Conservation (phyloP, 179 eudicot genomes). For the Beta corolliflora region DNA sequence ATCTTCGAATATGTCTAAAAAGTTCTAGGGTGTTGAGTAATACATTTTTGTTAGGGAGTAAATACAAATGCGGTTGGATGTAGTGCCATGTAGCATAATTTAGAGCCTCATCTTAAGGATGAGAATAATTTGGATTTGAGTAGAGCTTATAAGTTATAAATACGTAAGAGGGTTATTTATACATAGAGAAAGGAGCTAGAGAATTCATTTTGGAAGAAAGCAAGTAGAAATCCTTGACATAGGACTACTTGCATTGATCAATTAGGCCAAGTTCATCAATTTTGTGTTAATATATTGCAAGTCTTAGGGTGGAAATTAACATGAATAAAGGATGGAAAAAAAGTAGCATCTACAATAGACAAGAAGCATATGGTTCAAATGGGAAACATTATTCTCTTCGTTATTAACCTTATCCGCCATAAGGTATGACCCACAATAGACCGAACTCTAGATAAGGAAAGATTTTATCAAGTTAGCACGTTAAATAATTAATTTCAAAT, state of each 20-base stretch:
- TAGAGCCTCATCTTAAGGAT: background rate
- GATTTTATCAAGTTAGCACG: too few relatives aligned
- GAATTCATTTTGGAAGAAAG: background rate
- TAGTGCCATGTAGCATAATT: background rate
- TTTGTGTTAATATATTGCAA: too few relatives aligned
- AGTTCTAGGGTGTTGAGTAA: background rate
- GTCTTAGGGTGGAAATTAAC: too few relatives aligned
- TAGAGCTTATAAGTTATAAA: background rate
- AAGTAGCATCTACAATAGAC: too few relatives aligned
- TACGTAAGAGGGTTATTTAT: background rate
- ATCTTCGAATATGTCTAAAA: background rate
- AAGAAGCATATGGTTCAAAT: too few relatives aligned
- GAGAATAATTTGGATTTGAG: background rate
- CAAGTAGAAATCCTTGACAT: background rate
- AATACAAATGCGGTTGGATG: too few relatives aligned
- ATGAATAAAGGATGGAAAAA: too few relatives aligned
- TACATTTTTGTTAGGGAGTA: background rate
- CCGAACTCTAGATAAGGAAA: too few relatives aligned
- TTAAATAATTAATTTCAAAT: too few relatives aligned
- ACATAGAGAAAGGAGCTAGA: background rate
- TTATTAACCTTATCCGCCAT: too few relatives aligned
- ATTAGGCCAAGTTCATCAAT: background rate
- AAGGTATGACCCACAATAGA: too few relatives aligned
- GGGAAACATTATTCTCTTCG: too few relatives aligned
- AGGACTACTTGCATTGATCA: background rate